Percentiles rank a stretch among this genome's conserved stretches.
Evolutionary conservation across 352 stramenopile species (phyloP).

Genomic region (Pythium dissotocum): DNA sequence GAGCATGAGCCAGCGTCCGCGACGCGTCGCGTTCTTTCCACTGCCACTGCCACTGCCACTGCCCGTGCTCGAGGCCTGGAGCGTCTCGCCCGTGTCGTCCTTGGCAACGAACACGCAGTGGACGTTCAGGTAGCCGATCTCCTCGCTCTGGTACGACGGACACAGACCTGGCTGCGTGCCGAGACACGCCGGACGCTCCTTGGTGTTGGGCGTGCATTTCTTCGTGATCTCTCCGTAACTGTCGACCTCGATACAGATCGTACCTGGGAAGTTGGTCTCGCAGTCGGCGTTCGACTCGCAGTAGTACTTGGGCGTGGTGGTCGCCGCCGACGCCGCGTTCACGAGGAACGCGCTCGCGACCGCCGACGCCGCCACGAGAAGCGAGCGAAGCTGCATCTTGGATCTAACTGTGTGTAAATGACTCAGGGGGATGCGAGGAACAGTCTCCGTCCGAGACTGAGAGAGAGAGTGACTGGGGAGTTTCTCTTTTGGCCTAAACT

Average conservation of each 20-base stretch:
- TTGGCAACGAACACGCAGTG: slow-evolving; percentile 84
- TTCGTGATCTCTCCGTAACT: slow-evolving; percentile 68
- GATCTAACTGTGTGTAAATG: not conserved
- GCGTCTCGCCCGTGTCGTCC: slow-evolving; percentile 34
- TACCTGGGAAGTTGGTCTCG: slow-evolving; percentile 58
- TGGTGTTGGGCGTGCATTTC: slow-evolving; percentile 86
- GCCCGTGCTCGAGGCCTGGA: slow-evolving; percentile 16
- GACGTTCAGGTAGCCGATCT: slow-evolving; percentile 75
- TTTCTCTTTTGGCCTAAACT: not conserved
- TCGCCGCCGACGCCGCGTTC: slow-evolving; percentile 25
- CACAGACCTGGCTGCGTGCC: slow-evolving; percentile 70
- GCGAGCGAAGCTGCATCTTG: slow-evolving; percentile 46
- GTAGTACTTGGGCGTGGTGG: slow-evolving; percentile 43
- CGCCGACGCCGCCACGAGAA: slow-evolving; percentile 35
- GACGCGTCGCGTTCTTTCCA: not conserved
- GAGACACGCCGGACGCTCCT: slow-evolving; percentile 69
- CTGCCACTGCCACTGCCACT: slow-evolving; percentile 11
- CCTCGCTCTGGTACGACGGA: slow-evolving; percentile 73
- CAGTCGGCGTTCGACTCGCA: slow-evolving; percentile 78
- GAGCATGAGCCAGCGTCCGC: slow-evolving; percentile 26
- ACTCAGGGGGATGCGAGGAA: not conserved
- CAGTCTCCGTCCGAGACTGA: slow-evolving; percentile 1
- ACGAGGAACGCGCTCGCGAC: slow-evolving; percentile 23
- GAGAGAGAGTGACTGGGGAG: slow-evolving; percentile 2
- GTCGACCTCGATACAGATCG: slow-evolving; percentile 78